A percentile compares a stretch with the other conserved stretches of the same genome.
phyloP scores from a whole-genome alignment of 2,329 filamentous ascomycete species.

The Verticillium alfalfae region DNA sequence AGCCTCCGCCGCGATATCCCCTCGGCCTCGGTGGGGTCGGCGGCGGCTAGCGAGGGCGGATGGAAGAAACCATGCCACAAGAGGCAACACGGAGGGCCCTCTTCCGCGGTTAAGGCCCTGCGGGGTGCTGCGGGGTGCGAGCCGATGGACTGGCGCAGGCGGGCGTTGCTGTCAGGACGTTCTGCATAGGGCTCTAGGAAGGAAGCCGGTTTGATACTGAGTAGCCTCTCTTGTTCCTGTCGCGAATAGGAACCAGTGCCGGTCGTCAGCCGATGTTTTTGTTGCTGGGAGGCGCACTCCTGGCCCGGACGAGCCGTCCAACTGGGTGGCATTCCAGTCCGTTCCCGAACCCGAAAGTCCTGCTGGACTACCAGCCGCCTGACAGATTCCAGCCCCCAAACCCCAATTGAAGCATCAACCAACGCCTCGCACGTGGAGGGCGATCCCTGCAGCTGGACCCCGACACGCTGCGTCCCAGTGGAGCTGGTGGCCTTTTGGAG shows the following conservation, averaged over 20 bases:
- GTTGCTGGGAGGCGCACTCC: background rate
- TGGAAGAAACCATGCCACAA: background rate
- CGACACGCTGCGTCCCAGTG: background rate
- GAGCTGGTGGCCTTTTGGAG: background rate
- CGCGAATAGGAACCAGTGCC: background rate
- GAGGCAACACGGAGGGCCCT: background rate
- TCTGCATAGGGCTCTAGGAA: background rate
- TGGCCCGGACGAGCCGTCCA: background rate
- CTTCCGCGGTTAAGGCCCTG: background rate
- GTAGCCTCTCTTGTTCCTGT: background rate
- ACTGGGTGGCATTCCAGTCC: background rate
- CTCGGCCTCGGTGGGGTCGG: background rate
- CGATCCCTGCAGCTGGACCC: background rate
- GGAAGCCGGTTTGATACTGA: background rate
- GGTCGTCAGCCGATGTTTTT: background rate
- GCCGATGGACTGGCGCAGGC: background rate
- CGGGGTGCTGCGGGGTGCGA: background rate
- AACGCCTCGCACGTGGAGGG: background rate
- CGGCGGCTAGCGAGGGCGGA: background rate
- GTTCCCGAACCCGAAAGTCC: background rate
- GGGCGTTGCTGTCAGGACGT: background rate
- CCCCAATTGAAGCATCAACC: background rate
- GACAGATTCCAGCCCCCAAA: background rate
- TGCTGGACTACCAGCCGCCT: background rate
- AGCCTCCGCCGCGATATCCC: background rate